Conservation (phyloP, 2,329 filamentous ascomycete genomes). For the Exophiala oligosperma region DNA sequence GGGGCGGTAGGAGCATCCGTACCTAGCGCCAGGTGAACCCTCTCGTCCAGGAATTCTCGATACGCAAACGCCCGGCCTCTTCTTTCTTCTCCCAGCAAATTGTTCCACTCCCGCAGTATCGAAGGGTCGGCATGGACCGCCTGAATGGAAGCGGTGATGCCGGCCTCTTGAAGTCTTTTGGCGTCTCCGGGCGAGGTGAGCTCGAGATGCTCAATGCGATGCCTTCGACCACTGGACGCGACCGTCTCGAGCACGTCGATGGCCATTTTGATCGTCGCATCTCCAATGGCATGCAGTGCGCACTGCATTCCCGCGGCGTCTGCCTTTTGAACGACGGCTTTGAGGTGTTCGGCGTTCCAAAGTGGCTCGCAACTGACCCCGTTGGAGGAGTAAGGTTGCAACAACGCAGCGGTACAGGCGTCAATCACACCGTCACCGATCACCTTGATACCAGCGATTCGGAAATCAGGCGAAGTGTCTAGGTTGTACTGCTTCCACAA, state of each 20-base stretch:
- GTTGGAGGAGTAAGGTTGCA: constrained; percentile 47
- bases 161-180: constrained; percentile 45
- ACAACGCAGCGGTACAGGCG: constrained; percentile 51
- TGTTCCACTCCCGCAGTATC: constrained; percentile 50
- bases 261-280: constrained; percentile 46
- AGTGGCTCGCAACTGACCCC: constrained; percentile 45
- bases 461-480: constrained; percentile 42
- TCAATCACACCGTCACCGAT: constrained; percentile 54
- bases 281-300: constrained; percentile 55
- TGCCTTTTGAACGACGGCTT: constrained; percentile 46
- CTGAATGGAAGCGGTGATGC: constrained; percentile 46
- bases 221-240: constrained; percentile 42
- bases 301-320: constrained; percentile 48
- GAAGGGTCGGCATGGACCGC: constrained; percentile 44
- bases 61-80: constrained; percentile 53
- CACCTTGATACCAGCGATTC: constrained; percentile 50
- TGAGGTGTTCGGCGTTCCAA: constrained; percentile 46
- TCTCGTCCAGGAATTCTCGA: constrained; percentile 49
- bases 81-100: constrained; percentile 45
- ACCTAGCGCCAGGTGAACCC: constrained; percentile 48
- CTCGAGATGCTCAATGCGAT: constrained; percentile 55
- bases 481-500: constrained; percentile 42
- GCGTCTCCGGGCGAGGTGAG: constrained; percentile 50
- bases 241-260: constrained; percentile 47
- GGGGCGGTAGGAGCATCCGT: constrained; percentile 52